Conservation (phyloP, 805 yeast species). For the Candida corydali region DNA sequence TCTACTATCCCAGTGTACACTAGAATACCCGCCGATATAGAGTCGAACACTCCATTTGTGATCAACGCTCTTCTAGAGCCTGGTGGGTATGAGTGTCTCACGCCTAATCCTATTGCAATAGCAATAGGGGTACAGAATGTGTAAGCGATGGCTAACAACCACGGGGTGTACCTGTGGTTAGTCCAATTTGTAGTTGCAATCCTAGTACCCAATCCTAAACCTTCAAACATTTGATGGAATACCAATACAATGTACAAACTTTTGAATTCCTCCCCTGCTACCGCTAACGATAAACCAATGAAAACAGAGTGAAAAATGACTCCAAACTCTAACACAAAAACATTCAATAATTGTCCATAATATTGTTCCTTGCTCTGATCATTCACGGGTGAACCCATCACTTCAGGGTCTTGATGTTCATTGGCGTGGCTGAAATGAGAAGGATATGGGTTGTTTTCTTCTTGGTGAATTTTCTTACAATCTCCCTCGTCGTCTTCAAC, state of each 20-base stretch:
- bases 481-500: background rate
- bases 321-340: constrained; percentile 68
- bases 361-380: constrained; percentile 41
- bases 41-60: constrained; percentile 69
- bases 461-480: background rate
- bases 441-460: constrained; percentile 24
- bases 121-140: constrained; percentile 68
- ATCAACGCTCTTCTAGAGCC: constrained; percentile 56
- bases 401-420: constrained; percentile 44
- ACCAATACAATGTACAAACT: constrained; percentile 67
- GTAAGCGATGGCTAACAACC: constrained; percentile 50
- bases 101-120: constrained; percentile 75
- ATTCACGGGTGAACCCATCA: constrained; percentile 30
- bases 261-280: constrained; percentile 71
- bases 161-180: constrained; percentile 46
- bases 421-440: constrained; percentile 42
- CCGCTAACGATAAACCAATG: constrained; percentile 73
- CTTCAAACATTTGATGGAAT: constrained; percentile 82
- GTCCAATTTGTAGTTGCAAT: constrained; percentile 38
- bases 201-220: constrained; percentile 80
- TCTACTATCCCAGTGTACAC: constrained; percentile 77
- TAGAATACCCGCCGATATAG: constrained; percentile 74
- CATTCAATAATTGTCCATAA: constrained; percentile 47
- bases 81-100: constrained; percentile 57
- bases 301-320: constrained; percentile 79